Base-by-base conservation (phyloP, 2,329 filamentous ascomycete species). In the Graphilbum fragrans region DNA sequence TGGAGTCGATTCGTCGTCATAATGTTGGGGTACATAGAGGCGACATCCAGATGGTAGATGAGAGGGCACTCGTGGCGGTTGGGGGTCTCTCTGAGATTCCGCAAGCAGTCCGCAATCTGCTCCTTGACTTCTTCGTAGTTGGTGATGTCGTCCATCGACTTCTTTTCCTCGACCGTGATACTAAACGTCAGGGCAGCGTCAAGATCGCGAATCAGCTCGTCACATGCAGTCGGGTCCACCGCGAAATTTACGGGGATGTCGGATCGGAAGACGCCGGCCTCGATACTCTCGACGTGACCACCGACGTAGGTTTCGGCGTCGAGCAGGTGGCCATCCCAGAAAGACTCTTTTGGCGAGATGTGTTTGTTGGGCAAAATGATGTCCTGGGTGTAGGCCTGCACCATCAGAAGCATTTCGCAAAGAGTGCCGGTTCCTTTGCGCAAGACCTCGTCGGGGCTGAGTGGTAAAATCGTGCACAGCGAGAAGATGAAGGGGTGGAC, bases 401-500 rank as follows among this genome's bases (percentile, higher is more conserved):
- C 92, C 92, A 98, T 98, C 55, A 98, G 72, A 58, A 98, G 66
- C 92, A 98, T 98, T 64, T 98, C 92, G 59, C 92, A 98, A n/a
- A 98, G 74, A 1, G 92, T 98, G 60, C 92, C 92, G 0, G 92
- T 98, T 57, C 92, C 92, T 60, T 98, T 98, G 50, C 92, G 77
- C 52, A 96, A 61, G 2, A 88, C 86, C 56, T 96, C 92, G 54
- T 98, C 90, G 27, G 88, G 86, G 35, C 86, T 86, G 1, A 98
- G 71, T 0, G 92, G 92, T 58, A 98, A 70, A 64, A 98, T 95
- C 1, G 88, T 98, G 63, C 92, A 98, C 1, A 98, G 69, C 1
- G 93, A 96, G 70, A 98, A 98, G 58, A 98, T 92, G 67, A 98
- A 98, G 4, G 92, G 92, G 59, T 98, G 92, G n/a, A 98, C 86